Evolutionary conservation across 2,329 filamentous ascomycete species (phyloP), one percentile per base, ranked within the genome.

Genomic region (Microdochium bolleyi): DNA sequence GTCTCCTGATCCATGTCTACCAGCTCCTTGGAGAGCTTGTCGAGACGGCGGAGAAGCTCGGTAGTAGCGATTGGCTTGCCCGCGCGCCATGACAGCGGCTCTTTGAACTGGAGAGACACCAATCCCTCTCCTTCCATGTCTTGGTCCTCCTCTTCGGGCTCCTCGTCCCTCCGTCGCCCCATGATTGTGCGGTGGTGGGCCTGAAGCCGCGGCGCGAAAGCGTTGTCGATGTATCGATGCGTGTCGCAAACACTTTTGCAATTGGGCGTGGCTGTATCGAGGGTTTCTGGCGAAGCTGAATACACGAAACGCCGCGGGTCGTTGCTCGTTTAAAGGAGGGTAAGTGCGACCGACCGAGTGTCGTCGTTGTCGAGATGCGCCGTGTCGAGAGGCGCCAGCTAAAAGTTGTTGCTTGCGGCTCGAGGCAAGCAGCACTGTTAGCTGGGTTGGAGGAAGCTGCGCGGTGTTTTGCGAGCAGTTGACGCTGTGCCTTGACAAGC

Each of bases 51-150:
- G 59, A 96, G 77, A 50, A 99, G 82, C 59, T 92, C 90, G 58
- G 82, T 84, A 49, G 92, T 89, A 37, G 88, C 77, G 63, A 99
- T 96, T 51, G 91, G 84, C 70, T 89, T 94, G 54, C 92, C 94
- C 46, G 92, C 89, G 65, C 88, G 88, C 89, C 94, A 96, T 66
- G 90, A 89, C 53, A 99, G 77, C 57, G 89, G 78, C 65, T 96
- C 85, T 63, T 92, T 83, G 77, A 97, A 97, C 60, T 83, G 75
- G 49, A 99, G 81, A 53, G 68, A 71, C 46, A 69, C 68, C 19
- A 70, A 64, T 53, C 70, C 68, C 32, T 67, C 67, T n/a, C 64
- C 64, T 25, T 67, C 66, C 60, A 69, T 69, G 56, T 70, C 67
- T 56, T 71, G 61, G 34, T 67, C 66, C 32, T 67, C 70, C 32